Percentiles rank a stretch among this genome's conserved stretches.
phyloP scores from a whole-genome alignment of 169 alveolate genomes.

The Cryptosporidium viatorum region DNA sequence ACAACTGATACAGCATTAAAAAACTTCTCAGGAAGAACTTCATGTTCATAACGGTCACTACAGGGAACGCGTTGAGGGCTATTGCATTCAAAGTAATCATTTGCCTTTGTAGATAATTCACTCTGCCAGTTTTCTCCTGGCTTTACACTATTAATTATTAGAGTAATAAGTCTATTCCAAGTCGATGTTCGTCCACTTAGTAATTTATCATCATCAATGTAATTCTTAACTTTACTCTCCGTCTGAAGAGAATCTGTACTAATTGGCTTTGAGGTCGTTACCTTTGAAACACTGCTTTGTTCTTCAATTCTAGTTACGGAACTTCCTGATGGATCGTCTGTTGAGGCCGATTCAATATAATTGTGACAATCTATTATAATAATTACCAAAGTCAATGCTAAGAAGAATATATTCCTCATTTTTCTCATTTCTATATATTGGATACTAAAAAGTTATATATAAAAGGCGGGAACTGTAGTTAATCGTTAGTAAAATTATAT shows the following conservation, averaged over 20 bases:
- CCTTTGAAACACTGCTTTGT: background rate
- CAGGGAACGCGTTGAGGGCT: background rate
- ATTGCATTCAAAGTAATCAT: background rate
- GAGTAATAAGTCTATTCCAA: conserved; percentile 6
- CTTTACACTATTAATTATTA: background rate
- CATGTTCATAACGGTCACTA: background rate
- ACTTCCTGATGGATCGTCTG: background rate
- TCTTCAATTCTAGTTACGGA: background rate
- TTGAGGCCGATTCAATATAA: background rate
- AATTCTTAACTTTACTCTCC: background rate
- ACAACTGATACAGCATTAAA: background rate
- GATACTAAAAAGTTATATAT: too few species aligned
- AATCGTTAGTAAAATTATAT: too few species aligned
- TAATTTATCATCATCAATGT: background rate
- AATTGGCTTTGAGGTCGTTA: background rate
- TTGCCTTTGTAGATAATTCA: background rate
- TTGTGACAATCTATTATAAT: background rate
- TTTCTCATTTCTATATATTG: background rate
- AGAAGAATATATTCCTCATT: background rate
- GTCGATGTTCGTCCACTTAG: background rate
- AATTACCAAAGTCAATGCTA: background rate
- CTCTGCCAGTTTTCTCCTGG: background rate
- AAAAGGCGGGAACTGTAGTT: background rate
- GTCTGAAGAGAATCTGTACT: background rate
- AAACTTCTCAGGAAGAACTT: background rate